Evolutionary conservation across 2,329 filamentous ascomycete genomes (phyloP).

Genomic region (Pseudogymnoascus sp.): DNA sequence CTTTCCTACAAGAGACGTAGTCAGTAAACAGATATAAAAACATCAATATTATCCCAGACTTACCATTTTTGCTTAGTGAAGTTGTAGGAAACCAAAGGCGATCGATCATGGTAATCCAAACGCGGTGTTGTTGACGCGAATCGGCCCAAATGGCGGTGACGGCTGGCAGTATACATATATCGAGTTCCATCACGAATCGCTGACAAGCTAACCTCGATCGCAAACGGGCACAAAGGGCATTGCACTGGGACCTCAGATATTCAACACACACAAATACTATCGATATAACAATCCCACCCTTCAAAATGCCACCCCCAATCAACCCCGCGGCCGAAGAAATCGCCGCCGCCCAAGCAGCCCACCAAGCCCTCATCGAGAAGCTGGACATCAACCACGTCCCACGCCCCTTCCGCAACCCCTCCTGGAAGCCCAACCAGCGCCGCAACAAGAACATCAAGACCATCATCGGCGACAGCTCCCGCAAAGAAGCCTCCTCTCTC

Average conservation of each 20-base stretch:
- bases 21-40: not conserved
- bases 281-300: not conserved
- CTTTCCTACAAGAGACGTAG: constrained; percentile 57
- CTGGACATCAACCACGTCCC: constrained; percentile 82
- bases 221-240: not conserved
- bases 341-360: constrained; percentile 59
- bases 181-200: not conserved
- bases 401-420: constrained; percentile 82
- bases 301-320: constrained; percentile 3
- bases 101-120: not conserved
- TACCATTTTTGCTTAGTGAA: constrained; percentile 16
- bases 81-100: not conserved
- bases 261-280: not conserved
- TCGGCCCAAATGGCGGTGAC: constrained; percentile 11
- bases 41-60: not conserved
- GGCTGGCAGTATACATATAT: constrained; percentile 10
- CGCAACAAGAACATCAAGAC: constrained; percentile 99
- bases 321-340: constrained; percentile 14
- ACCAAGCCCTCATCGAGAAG: constrained; percentile 78
- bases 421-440: constrained; percentile 87
- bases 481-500: constrained; percentile 74
- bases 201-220: not conserved
- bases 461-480: constrained; percentile 80
- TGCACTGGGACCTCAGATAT: not conserved
- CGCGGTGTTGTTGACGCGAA: constrained; percentile 16